These are phyloP conservation scores for Raphidocelis subcapitata DNA, from an alignment of 139 green algal species.

Conservation along the genomic window DNA sequence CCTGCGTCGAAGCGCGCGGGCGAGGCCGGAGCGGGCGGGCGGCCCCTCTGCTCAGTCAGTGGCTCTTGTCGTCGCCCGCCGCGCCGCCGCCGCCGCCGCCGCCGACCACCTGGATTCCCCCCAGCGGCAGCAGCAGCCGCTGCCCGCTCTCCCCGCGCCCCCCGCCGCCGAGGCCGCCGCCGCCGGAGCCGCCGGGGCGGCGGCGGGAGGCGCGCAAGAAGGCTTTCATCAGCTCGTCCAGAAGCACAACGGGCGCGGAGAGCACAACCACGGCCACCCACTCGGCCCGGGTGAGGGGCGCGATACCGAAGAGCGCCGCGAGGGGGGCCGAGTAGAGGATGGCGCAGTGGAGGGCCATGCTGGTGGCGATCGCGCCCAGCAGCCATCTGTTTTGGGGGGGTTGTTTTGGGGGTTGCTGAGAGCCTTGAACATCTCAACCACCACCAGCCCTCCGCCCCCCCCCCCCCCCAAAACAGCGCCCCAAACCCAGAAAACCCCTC, in stretches of 20 bases:
- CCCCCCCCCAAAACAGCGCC: too few species aligned
- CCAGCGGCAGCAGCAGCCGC: slow-evolving; percentile 6
- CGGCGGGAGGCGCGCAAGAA: background rate
- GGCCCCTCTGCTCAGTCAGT: too few species aligned
- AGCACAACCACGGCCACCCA: slow-evolving; percentile 84
- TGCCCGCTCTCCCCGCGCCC: background rate
- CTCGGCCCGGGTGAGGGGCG: slow-evolving; percentile 67
- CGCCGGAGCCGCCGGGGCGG: background rate
- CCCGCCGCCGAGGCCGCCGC: background rate
- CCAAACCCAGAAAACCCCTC: too few species aligned
- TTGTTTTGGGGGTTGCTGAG: slow-evolving; percentile 87
- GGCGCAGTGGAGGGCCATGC: slow-evolving; percentile 76
- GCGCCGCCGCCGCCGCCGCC: background rate
- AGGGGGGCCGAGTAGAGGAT: slow-evolving; percentile 88
- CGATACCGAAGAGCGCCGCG: slow-evolving; percentile 79
- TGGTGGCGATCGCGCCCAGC: slow-evolving; percentile 84
- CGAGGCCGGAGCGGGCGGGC: too few species aligned
- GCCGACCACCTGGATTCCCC: slow-evolving; percentile 20
- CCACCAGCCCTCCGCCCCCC: slow-evolving; percentile 84
- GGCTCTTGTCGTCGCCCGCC: slow-evolving; percentile 1
- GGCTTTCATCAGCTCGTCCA: slow-evolving; percentile 81
- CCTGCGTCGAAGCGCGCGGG: too few species aligned
- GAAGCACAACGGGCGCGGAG: slow-evolving; percentile 85
- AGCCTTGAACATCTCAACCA: slow-evolving; percentile 96
- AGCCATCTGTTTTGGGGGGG: too few species aligned